Percentiles rank a stretch among this genome's conserved stretches.
These are phyloP conservation scores for Penicillium antarcticum DNA, from an alignment of 495 filamentous ascomycete genomes.

Conservation along the genomic window DNA sequence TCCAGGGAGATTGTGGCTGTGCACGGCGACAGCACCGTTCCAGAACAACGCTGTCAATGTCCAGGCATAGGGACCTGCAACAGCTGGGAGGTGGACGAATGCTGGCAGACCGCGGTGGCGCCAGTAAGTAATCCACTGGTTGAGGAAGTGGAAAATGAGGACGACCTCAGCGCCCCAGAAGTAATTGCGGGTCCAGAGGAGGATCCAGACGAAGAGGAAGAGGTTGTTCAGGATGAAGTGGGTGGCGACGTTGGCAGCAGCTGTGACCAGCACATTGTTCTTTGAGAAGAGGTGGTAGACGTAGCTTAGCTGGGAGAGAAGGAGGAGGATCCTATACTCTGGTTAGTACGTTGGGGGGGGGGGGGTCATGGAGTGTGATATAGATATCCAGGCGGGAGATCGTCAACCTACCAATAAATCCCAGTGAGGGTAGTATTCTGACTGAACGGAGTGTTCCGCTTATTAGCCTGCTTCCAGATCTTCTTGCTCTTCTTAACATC, in stretches of 20 bases:
- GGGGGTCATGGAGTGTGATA: not conserved
- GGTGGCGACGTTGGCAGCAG: slow-evolving; percentile 72
- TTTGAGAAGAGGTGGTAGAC: slow-evolving; percentile 70
- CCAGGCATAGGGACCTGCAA: slow-evolving; percentile 79
- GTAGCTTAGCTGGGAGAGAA: slow-evolving; percentile 72
- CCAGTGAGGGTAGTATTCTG: slow-evolving; percentile 65
- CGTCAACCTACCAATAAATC: slow-evolving; percentile 66
- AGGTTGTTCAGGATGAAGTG: slow-evolving; percentile 88
- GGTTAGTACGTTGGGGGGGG: slow-evolving; percentile 3
- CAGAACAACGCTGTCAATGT: slow-evolving; percentile 80
- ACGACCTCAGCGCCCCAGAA: slow-evolving; percentile 72
- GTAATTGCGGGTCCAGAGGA: slow-evolving; percentile 73
- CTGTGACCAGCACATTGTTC: slow-evolving; percentile 53
- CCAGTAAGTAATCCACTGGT: slow-evolving; percentile 75
- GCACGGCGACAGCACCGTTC: slow-evolving; percentile 77
- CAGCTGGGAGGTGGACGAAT: slow-evolving; percentile 69
- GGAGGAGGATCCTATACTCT: slow-evolving; percentile 61
- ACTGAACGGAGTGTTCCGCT: slow-evolving; percentile 68
- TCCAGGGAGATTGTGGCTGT: slow-evolving; percentile 55
- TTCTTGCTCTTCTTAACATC: slow-evolving; percentile 54
- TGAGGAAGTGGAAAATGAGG: slow-evolving; percentile 75
- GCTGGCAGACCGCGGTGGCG: slow-evolving; percentile 63
- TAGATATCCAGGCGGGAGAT: not conserved
- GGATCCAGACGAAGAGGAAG: slow-evolving; percentile 70
- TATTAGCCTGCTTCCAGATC: slow-evolving; percentile 69